Percentiles rank a stretch among this genome's conserved stretches.
Conservation (phyloP, 306 rosid genomes). For the Alnus glutinosa region DNA sequence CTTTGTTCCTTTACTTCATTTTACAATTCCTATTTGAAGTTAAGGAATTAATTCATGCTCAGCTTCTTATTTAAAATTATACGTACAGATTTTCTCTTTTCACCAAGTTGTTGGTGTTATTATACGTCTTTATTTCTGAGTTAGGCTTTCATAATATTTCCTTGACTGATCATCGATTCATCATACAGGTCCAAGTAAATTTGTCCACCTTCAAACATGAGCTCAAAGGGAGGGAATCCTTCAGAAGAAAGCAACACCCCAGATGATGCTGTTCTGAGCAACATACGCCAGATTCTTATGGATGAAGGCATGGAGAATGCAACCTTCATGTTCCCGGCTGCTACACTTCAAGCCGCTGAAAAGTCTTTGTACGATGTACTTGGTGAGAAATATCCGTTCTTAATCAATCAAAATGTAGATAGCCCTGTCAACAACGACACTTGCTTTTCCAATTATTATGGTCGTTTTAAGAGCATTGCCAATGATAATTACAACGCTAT, state of each 20-base stretch:
- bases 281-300: conserved; percentile 11
- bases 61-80: too few species aligned
- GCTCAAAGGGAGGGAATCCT: neutral
- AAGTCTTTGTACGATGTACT: conserved; percentile 4
- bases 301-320: conserved; percentile 7
- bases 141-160: neutral
- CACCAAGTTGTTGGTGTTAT: too few species aligned
- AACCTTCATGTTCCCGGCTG: neutral
- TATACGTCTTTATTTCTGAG: too few species aligned
- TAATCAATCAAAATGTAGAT: neutral
- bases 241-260: neutral
- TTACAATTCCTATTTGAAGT: too few species aligned
- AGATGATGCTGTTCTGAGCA: neutral
- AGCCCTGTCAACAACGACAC: neutral
- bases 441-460: neutral
- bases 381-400: conserved; percentile 7
- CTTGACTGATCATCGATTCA: neutral
- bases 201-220: conserved; percentile 7
- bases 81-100: too few species aligned
- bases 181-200: neutral
- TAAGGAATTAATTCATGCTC: too few species aligned
- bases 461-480: neutral
- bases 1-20: neutral
- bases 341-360: conserved; percentile 6
- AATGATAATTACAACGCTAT: neutral